Evolutionary conservation across 2,329 filamentous ascomycete species (phyloP).

Genomic region (Proliferodiscus dingleyae): DNA sequence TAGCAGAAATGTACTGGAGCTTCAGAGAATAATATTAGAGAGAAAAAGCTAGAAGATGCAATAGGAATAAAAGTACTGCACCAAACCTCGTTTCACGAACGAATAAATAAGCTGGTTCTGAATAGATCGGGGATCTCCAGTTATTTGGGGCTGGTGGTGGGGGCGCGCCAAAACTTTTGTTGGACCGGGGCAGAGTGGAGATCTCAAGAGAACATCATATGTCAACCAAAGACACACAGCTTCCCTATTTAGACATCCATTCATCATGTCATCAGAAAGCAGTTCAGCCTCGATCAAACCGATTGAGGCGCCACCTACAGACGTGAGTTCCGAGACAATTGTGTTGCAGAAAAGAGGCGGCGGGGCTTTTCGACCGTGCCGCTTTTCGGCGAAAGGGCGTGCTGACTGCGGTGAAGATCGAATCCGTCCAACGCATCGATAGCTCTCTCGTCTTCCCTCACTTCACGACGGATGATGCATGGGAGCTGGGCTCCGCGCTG

Average conservation of each 20-base stretch:
- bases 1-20: no score
- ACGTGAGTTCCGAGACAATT: slow-evolving; percentile 5
- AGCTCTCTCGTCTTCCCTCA: slow-evolving; percentile 28
- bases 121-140: no score
- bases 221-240: not conserved
- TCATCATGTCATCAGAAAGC: not conserved
- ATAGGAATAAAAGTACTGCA: no score
- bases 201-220: not conserved
- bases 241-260: not conserved
- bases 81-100: no score
- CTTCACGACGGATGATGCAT: slow-evolving; percentile 62
- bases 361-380: not conserved
- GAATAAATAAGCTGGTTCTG: no score
- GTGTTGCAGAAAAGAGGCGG: not conserved
- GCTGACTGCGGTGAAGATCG: slow-evolving; percentile 22
- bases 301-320: slow-evolving; percentile 9
- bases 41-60: no score
- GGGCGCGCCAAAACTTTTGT: no score
- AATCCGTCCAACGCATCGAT: slow-evolving; percentile 28
- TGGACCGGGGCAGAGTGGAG: not conserved
- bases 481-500: slow-evolving; percentile 59
- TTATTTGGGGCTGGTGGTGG: no score
- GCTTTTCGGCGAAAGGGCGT: not conserved
- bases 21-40: no score
- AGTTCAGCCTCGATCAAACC: slow-evolving; percentile 1